Base-by-base conservation (phyloP, 768 basidiomycete genomes). In the Lactarius indigo region DNA sequence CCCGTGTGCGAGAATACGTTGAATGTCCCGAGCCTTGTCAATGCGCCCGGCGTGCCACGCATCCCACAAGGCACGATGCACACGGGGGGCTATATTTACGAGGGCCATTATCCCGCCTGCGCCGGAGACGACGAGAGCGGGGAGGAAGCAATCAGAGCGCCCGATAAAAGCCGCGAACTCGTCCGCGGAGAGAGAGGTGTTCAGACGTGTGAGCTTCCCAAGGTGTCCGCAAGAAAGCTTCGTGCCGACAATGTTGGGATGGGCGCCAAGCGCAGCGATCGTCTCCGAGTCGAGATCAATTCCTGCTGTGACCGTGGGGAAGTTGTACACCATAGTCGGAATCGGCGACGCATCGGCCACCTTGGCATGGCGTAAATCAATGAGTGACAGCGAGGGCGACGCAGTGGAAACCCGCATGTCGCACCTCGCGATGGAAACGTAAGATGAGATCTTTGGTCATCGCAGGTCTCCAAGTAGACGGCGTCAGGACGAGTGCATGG, bases 191-290 rank as follows among this genome's bases (percentile, higher is more conserved):
- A 86, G 85, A 39, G 83, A 78, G 5, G 86, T 84, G 15, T 88
- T 83, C 54, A 94, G 79, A 20, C 92, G 87, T 62, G 89, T 86
- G 55, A 92, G 85, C 75, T 94, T 95, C 26, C 92, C 91, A 64
- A 95, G 86, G 71, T 87, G 89, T 5, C 89, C 92, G 74, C 92
- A 94, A 37, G 93, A 94, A 28, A 95, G 81, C 77, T 91, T 94
- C 59, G 84, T 87, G 65, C 93, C 93, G 66, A 94, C 89, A 70
- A 92, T 91, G 77, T 94, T 94, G 7, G 90, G 90, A 74, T 93
- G 92, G 55, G 83, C 76, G 4, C 89, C 87, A 39, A 95, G 82
- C 20, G 81, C 79, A 59, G 80, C 80, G 72, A 96, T 83, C 59
- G 83, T 82, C 75, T 94, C 92, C 0, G 91, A 92, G 75, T 92